Conservation (phyloP, 345 rosid genomes). For the Rubroshorea leprosula region DNA sequence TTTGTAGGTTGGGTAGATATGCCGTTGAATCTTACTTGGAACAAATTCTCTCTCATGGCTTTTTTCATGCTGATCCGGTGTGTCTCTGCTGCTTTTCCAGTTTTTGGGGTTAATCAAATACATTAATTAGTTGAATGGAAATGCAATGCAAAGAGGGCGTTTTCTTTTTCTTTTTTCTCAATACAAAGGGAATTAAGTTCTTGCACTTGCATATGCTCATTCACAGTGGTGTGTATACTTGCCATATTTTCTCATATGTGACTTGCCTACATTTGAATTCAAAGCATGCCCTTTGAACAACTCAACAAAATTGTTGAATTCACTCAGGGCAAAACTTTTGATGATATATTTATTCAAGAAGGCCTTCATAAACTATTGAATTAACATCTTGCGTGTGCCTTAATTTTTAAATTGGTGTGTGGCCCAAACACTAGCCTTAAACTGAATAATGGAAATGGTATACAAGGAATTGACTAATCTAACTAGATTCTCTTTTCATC, state of each 20-base stretch:
- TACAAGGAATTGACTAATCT: background rate
- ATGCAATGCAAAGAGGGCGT: background rate
- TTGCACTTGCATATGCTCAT: background rate
- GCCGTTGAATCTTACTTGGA: conserved; percentile 99
- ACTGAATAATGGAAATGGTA: background rate
- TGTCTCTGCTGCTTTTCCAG: conserved; percentile 20
- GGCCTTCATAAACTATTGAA: background rate
- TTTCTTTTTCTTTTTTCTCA: background rate
- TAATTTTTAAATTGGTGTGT: too few relatives aligned
- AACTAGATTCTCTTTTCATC: conserved; percentile 2
- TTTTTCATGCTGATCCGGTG: conserved; percentile 98
- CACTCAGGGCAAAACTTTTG: too few relatives aligned
- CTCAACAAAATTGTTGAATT: background rate
- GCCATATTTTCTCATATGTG: background rate
- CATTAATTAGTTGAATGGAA: background rate
- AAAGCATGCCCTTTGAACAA: background rate
- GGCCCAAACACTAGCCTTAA: background rate
- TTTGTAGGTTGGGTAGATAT: conserved; percentile 78
- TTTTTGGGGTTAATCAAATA: conserved; percentile 2
- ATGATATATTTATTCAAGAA: background rate
- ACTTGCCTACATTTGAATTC: background rate
- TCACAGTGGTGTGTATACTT: background rate
- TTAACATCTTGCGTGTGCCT: background rate
- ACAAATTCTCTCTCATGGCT: conserved; percentile 96
- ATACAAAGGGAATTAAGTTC: background rate